Conservation (phyloP, 163 green algal species). For the Chlorella variabilis region DNA sequence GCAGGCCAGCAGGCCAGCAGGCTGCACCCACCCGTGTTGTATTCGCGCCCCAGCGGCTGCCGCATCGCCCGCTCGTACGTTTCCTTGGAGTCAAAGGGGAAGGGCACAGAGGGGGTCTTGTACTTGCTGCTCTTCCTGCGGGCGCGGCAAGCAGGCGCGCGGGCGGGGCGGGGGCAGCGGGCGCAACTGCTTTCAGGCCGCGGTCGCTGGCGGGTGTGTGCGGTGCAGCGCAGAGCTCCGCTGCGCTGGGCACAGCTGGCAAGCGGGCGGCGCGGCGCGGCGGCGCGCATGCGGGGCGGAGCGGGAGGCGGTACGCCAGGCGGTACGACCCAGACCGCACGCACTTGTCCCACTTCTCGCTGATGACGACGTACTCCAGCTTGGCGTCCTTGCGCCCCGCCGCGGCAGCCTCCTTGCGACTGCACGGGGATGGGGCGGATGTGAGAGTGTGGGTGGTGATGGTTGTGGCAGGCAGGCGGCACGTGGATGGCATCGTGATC, state of each 20-base stretch:
- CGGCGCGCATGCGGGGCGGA: not conserved
- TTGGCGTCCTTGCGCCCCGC: slow-evolving; percentile 78
- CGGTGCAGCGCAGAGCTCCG: too few relatives aligned
- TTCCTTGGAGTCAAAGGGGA: slow-evolving; percentile 81
- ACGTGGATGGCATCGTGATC: too few relatives aligned
- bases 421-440: not conserved
- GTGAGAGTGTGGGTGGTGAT: not conserved
- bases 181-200: too few relatives aligned
- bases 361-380: slow-evolving; percentile 86
- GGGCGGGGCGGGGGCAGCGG: too few relatives aligned
- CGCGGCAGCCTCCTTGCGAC: slow-evolving; percentile 53
- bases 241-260: too few relatives aligned
- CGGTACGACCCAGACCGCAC: not conserved
- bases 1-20: too few relatives aligned
- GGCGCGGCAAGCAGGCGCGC: too few relatives aligned
- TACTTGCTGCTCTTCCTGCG: slow-evolving; percentile 80
- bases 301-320: too few relatives aligned
- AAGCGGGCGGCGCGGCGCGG: not conserved
- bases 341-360: slow-evolving; percentile 76
- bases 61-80: slow-evolving; percentile 88
- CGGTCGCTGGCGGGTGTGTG: too few relatives aligned
- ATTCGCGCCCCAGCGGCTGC: slow-evolving; percentile 88
- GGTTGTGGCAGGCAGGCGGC: too few relatives aligned
- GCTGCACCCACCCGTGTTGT: slow-evolving; percentile 77
- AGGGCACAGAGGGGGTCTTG: slow-evolving; percentile 72